phyloP scores from a whole-genome alignment of 2,329 filamentous ascomycete genomes.

The Stachybotrys elegans region DNA sequence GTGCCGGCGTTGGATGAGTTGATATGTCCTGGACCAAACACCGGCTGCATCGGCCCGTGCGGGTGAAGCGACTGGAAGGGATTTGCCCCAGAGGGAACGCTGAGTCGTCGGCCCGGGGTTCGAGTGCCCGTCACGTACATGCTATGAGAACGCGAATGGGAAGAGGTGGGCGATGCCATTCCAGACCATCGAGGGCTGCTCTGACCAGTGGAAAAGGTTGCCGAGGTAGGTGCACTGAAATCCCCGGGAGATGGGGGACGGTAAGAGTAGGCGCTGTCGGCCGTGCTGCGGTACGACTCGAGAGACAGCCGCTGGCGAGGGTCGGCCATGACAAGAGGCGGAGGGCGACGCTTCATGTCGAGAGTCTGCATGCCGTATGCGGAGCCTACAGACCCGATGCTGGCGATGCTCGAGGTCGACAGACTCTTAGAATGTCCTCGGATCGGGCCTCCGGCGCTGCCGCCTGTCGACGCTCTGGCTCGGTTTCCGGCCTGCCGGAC shows the following conservation, averaged over 20 bases:
- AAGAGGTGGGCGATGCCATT: slow-evolving; percentile 67
- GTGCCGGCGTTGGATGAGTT: slow-evolving; percentile 50
- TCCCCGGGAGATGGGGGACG: slow-evolving; percentile 65
- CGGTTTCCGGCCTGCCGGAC: slow-evolving; percentile 69
- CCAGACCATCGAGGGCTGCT: slow-evolving; percentile 72
- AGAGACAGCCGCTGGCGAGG: slow-evolving; percentile 60
- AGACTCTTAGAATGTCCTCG: slow-evolving; percentile 81
- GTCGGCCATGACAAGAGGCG: slow-evolving; percentile 80
- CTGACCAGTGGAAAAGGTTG: slow-evolving; percentile 71
- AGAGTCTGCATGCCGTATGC: slow-evolving; percentile 58
- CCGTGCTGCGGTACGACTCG: slow-evolving; percentile 62
- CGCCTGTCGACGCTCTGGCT: slow-evolving; percentile 71
- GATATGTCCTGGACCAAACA: slow-evolving; percentile 46
- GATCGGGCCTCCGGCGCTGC: slow-evolving; percentile 64
- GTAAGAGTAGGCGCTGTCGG: slow-evolving; percentile 59
- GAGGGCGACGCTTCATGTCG: slow-evolving; percentile 67
- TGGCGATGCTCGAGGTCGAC: slow-evolving; percentile 82
- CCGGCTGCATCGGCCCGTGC: slow-evolving; percentile 49
- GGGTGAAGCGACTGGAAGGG: slow-evolving; percentile 67
- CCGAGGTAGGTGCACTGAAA: slow-evolving; percentile 77
- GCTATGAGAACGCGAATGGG: slow-evolving; percentile 64
- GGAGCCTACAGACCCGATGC: slow-evolving; percentile 62
- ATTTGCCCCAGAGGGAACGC: slow-evolving; percentile 71
- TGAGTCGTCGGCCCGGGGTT: slow-evolving; percentile 69
- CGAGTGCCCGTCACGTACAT: slow-evolving; percentile 63